These are phyloP conservation scores for Yamadazyma ubonensis DNA, from an alignment of 805 yeast species.

Conservation along the genomic window DNA sequence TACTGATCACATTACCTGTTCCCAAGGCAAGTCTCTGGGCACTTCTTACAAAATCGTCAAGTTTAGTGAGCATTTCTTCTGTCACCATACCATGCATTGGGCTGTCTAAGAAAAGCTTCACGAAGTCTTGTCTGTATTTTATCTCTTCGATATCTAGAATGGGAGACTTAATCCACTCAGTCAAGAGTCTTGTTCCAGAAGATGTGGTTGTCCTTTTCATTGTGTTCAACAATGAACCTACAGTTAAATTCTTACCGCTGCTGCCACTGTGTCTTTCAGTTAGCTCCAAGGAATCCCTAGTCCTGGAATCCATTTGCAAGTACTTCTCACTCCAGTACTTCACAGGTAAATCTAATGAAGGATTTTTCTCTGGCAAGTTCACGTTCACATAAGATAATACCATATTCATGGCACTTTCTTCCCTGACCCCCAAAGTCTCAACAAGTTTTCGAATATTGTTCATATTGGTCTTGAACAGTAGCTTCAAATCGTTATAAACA, in stretches of 20 bases:
- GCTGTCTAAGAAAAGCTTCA: constrained; percentile 23
- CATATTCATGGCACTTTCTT: constrained; percentile 60
- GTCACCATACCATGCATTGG: constrained; percentile 12
- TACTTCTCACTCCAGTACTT: constrained; percentile 50
- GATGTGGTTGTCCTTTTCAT: constrained; percentile 74
- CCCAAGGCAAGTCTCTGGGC: constrained; percentile 49
- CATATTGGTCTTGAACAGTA: constrained; percentile 30
- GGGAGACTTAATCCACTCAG: constrained; percentile 83
- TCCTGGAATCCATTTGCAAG: constrained; percentile 79
- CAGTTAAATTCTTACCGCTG: constrained; percentile 46
- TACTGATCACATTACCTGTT: constrained; percentile 32
- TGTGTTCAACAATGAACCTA: constrained; percentile 70
- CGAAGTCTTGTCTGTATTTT: constrained; percentile 44
- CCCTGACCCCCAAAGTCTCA: constrained; percentile 40
- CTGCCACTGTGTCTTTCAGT: constrained; percentile 46
- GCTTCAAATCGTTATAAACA: constrained; percentile 29
- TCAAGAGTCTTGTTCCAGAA: constrained; percentile 76
- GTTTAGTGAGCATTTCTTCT: constrained; percentile 37
- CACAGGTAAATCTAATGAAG: constrained; percentile 66
- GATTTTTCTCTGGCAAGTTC: constrained; percentile 66
- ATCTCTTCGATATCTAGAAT: constrained; percentile 59
- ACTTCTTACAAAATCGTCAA: constrained; percentile 59
- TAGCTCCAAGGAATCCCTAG: constrained; percentile 74
- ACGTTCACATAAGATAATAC: constrained; percentile 64
- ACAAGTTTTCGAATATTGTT: constrained; percentile 36